phyloP scores from a whole-genome alignment of 2,329 filamentous ascomycete species.

The Zymoseptoria pseudotritici region DNA sequence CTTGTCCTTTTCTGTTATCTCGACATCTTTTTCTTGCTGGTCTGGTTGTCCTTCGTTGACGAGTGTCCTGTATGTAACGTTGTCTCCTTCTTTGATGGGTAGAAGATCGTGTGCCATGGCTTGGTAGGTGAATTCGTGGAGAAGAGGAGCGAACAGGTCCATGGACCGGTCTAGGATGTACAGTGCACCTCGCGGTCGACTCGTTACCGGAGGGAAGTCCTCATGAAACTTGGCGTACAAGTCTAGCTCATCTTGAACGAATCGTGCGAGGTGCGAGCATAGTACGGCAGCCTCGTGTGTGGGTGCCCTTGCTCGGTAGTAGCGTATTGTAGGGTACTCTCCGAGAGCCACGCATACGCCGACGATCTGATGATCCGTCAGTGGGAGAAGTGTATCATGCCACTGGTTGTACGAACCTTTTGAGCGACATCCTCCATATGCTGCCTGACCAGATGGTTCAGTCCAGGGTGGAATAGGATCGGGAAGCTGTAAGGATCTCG shows the following conservation, averaged over 20 bases:
- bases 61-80: conserved; percentile 73
- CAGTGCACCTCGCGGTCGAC: conserved; percentile 72
- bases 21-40: conserved; percentile 80
- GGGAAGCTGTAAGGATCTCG: conserved; percentile 95
- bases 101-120: conserved; percentile 95
- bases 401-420: conserved; percentile 52
- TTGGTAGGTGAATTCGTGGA: conserved; percentile 98
- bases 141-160: conserved; percentile 77
- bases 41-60: conserved; percentile 66
- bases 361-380: conserved; percentile 52
- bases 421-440: conserved; percentile 83
- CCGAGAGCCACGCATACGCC: conserved; percentile 86
- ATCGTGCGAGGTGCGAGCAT: conserved; percentile 78
- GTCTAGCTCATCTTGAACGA: conserved; percentile 87
- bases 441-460: conserved; percentile 71
- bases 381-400: background rate
- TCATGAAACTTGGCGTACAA: conserved; percentile 76
- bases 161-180: conserved; percentile 87
- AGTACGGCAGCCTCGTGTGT: conserved; percentile 82
- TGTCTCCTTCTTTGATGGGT: conserved; percentile 80
- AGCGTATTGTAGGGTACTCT: conserved; percentile 88
- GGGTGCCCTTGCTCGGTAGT: conserved; percentile 69
- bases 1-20: conserved; percentile 81
- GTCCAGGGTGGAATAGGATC: conserved; percentile 80
- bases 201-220: conserved; percentile 73